Evolutionary conservation across 2,329 filamentous ascomycete species (phyloP).

Genomic region (Stemphylium beticola): DNA sequence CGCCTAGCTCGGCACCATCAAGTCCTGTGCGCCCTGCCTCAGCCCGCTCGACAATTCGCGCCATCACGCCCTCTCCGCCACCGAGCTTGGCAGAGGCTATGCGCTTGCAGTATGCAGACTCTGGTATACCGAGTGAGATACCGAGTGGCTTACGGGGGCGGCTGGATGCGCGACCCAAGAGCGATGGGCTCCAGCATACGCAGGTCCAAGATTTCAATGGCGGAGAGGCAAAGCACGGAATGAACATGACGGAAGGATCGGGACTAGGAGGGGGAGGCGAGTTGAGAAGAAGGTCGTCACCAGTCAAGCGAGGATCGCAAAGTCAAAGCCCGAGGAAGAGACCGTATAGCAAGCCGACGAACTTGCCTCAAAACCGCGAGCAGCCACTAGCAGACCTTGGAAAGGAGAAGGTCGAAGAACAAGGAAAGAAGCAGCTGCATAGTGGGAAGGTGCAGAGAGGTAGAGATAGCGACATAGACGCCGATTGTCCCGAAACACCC

Average conservation of each 20-base stretch:
- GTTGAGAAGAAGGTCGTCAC: constrained; percentile 1
- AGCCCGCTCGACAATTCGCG: constrained; percentile 35
- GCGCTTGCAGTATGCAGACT: constrained; percentile 4
- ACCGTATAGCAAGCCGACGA: constrained; percentile 2
- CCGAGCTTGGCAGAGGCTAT: constrained; percentile 17
- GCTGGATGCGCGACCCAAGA: background rate
- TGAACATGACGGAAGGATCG: background rate
- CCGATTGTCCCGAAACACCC: constrained; percentile 27
- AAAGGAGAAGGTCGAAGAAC: background rate
- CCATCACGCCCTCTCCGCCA: constrained; percentile 36
- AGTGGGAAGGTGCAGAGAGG: background rate
- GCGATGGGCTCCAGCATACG: background rate
- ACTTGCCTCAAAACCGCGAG: background rate
- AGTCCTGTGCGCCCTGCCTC: constrained; percentile 25
- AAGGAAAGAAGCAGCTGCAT: background rate
- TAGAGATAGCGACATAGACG: background rate
- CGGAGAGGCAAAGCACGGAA: background rate
- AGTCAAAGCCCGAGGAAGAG: constrained; percentile 7
- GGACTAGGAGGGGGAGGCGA: constrained; percentile 8
- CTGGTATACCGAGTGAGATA: background rate
- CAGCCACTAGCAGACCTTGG: background rate
- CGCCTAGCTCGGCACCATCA: constrained; percentile 16
- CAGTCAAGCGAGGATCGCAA: constrained; percentile 5
- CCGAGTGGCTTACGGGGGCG: too few species aligned
- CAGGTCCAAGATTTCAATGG: background rate